These are phyloP conservation scores for Pseudozyma hubeiensis DNA, from an alignment of 1,284 basidiomycete genomes.

Conservation along the genomic window DNA sequence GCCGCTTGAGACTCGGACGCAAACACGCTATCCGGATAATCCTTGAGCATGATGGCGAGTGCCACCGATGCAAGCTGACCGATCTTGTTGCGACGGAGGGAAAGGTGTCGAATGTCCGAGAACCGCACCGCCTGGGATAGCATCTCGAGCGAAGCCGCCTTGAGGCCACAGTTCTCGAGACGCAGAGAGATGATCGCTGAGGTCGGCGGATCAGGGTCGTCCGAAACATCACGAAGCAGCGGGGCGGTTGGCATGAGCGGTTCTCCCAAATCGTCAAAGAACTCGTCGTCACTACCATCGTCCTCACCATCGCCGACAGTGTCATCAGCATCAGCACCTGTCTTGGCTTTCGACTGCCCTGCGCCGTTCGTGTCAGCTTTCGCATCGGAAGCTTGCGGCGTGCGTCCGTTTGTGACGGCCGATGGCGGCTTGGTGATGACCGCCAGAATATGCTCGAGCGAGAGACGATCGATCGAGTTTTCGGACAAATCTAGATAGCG, in stretches of 20 bases:
- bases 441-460: slow-evolving; percentile 81
- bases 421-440: slow-evolving; percentile 69
- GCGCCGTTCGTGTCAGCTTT: slow-evolving; percentile 11
- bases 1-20: slow-evolving; percentile 4
- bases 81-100: slow-evolving; percentile 62
- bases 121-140: slow-evolving; percentile 59
- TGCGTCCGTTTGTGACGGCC: slow-evolving; percentile 11
- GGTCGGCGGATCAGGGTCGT: slow-evolving; percentile 38
- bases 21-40: slow-evolving; percentile 49
- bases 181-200: slow-evolving; percentile 59
- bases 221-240: slow-evolving; percentile 48
- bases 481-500: slow-evolving; percentile 90
- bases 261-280: slow-evolving; percentile 58
- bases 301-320: slow-evolving; percentile 18
- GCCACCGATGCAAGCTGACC: slow-evolving; percentile 41
- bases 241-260: slow-evolving; percentile 62
- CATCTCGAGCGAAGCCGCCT: slow-evolving; percentile 55
- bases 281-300: slow-evolving; percentile 45
- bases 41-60: slow-evolving; percentile 57
- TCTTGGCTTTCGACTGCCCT: background rate
- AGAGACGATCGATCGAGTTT: slow-evolving; percentile 80
- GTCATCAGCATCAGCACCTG: background rate
- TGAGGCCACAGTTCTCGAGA: slow-evolving; percentile 62
- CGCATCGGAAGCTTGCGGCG: background rate
- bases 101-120: slow-evolving; percentile 63